Conservation (phyloP, 2,329 filamentous ascomycete genomes). For the Colletotrichum sp. region DNA sequence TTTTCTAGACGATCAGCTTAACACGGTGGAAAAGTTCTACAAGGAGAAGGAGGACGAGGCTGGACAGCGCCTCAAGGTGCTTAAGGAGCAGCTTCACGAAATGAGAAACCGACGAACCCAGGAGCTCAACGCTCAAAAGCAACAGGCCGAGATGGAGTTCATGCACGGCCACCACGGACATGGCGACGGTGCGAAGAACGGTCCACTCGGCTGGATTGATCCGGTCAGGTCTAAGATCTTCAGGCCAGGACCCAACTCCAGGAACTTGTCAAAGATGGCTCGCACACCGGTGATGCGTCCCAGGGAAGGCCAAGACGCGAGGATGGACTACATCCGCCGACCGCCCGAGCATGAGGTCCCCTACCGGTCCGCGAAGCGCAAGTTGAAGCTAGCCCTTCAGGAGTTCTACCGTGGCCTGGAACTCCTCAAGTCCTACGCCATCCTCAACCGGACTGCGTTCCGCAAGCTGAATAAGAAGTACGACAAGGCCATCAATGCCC, state of each 20-base stretch:
- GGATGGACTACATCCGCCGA: slow-evolving; percentile 57
- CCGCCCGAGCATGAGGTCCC: slow-evolving; percentile 68
- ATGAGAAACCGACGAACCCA: slow-evolving; percentile 86
- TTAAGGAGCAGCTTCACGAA: slow-evolving; percentile 87
- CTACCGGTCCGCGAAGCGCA: slow-evolving; percentile 87
- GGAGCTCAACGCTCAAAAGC: slow-evolving; percentile 62
- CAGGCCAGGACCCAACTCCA: slow-evolving; percentile 65
- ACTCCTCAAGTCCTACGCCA: slow-evolving; percentile 86
- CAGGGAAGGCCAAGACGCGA: slow-evolving; percentile 32
- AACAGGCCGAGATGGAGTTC: slow-evolving; percentile 34
- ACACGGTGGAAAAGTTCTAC: slow-evolving; percentile 95
- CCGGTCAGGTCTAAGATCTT: slow-evolving; percentile 61
- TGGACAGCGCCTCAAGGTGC: slow-evolving; percentile 68
- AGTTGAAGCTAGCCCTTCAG: slow-evolving; percentile 88
- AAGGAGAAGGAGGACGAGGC: slow-evolving; percentile 87
- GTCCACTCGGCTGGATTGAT: slow-evolving; percentile 48
- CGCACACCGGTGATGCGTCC: slow-evolving; percentile 49
- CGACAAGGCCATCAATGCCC: slow-evolving; percentile 85
- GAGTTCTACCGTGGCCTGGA: slow-evolving; percentile 95
- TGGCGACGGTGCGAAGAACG: slow-evolving; percentile 28
- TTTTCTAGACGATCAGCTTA: slow-evolving; percentile 83
- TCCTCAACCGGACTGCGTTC: slow-evolving; percentile 91
- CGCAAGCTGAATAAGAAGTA: slow-evolving; percentile 99
- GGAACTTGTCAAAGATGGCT: slow-evolving; percentile 61
- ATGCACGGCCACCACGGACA: slow-evolving; percentile 27